Evolutionary conservation across 768 basidiomycete species (phyloP).

Genomic region (Mycena floridula): DNA sequence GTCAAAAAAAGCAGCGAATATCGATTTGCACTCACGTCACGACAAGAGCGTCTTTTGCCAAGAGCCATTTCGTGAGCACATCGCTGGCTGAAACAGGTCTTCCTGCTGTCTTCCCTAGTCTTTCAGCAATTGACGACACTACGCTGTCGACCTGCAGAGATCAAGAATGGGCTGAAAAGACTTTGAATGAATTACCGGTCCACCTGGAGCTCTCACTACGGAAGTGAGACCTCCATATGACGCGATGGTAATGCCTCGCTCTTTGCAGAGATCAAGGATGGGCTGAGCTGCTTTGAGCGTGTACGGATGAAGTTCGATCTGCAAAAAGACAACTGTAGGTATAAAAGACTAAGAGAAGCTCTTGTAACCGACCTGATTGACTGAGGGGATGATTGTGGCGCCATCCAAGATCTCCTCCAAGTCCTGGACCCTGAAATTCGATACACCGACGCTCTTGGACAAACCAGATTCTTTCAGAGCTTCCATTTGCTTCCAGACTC

Average conservation of each 20-base stretch:
- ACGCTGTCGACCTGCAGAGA: no score
- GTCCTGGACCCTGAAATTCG: slow-evolving; percentile 35
- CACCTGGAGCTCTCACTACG: slow-evolving; percentile 34
- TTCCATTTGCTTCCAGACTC: slow-evolving; percentile 39
- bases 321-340: slow-evolving; percentile 8
- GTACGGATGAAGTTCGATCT: slow-evolving; percentile 72
- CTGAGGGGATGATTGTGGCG: slow-evolving; percentile 21
- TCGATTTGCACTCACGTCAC: slow-evolving; percentile 45
- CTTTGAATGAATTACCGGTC: no score
- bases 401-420: slow-evolving; percentile 13
- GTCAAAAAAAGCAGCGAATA: background rate
- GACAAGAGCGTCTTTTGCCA: slow-evolving; percentile 55
- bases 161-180: no score
- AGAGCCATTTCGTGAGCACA: slow-evolving; percentile 63
- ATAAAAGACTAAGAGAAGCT: background rate
- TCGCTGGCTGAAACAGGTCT: slow-evolving; percentile 49
- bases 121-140: slow-evolving; percentile 42
- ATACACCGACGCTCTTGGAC: slow-evolving; percentile 29
- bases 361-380: slow-evolving; percentile 17
- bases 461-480: slow-evolving; percentile 34
- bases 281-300: slow-evolving; percentile 55
- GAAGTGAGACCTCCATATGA: slow-evolving; percentile 59
- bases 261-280: slow-evolving; percentile 44
- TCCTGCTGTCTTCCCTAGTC: slow-evolving; percentile 37
- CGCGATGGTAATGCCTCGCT: slow-evolving; percentile 54